Evolutionary conservation across 306 rosid species (phyloP).

Genomic region (Crataegus laevigata): DNA sequence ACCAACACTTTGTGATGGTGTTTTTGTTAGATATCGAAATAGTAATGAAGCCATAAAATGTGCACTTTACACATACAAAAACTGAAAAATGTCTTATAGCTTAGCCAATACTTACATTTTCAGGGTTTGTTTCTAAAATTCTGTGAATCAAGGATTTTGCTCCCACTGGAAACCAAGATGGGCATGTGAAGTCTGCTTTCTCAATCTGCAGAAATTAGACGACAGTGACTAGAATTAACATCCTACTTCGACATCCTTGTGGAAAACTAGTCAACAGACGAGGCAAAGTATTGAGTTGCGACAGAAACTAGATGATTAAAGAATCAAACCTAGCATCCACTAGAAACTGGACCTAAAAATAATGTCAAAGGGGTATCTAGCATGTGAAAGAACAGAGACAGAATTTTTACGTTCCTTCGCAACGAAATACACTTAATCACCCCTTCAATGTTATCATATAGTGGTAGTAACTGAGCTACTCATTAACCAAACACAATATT

Average conservation of each 20-base stretch:
- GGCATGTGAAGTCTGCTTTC: conserved; percentile 70
- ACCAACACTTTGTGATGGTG: not conserved
- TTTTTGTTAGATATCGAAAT: not conserved
- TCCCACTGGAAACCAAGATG: conserved; percentile 81
- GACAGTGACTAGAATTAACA: not conserved
- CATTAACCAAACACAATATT: not conserved
- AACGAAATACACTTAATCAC: not conserved
- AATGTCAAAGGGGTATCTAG: not conserved
- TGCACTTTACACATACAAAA: not conserved
- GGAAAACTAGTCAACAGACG: not conserved
- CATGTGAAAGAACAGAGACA: not conserved
- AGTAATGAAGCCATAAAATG: not conserved
- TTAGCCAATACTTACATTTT: conserved; percentile 47
- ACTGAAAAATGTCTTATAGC: conserved; percentile 1
- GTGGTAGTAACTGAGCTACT: not conserved
- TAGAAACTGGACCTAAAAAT: not conserved
- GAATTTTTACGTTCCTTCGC: not conserved
- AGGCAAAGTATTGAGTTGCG: not conserved
- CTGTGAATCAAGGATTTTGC: conserved; percentile 60
- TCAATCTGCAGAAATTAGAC: conserved; percentile 45
- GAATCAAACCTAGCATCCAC: not conserved
- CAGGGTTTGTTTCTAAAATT: conserved; percentile 76
- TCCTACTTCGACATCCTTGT: conserved; percentile 6
- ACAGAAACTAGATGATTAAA: not conserved
- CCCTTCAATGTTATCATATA: not conserved